Evolutionary conservation across 148 eudicot genomes (phyloP).

Genomic region (Dysphania ambrosioides): DNA sequence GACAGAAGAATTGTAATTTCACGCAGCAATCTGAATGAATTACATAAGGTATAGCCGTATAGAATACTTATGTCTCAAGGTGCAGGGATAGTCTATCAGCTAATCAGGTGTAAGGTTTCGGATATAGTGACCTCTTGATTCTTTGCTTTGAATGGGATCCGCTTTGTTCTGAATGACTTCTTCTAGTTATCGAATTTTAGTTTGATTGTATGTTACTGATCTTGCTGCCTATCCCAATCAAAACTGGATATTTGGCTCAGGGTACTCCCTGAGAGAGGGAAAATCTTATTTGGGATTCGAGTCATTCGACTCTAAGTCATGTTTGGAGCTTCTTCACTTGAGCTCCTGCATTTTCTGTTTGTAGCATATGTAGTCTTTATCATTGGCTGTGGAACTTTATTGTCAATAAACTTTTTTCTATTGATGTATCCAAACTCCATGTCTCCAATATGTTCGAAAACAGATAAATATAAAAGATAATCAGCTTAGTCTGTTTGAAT

Average conservation of each 20-base stretch:
- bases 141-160: background rate
- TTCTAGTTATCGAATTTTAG: too few species aligned
- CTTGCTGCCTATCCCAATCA: background rate
- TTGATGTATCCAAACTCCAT: background rate
- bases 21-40: slow-evolving; percentile 79
- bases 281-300: background rate
- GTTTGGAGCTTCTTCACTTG: background rate
- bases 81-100: background rate
- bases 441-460: background rate
- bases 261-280: background rate
- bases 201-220: background rate
- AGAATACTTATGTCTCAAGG: background rate
- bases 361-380: background rate
- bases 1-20: slow-evolving; percentile 85
- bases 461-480: background rate
- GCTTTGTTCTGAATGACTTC: background rate
- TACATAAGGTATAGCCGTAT: slow-evolving; percentile 78
- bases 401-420: background rate
- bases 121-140: background rate
- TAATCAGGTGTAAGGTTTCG: background rate
- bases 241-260: background rate
- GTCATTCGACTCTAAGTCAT: background rate
- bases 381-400: background rate
- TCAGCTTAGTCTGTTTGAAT: background rate
- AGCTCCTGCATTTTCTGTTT: background rate